phyloP scores from a whole-genome alignment of 192 early-diverging fungal genomes.

The Haplosporangium gracile region DNA sequence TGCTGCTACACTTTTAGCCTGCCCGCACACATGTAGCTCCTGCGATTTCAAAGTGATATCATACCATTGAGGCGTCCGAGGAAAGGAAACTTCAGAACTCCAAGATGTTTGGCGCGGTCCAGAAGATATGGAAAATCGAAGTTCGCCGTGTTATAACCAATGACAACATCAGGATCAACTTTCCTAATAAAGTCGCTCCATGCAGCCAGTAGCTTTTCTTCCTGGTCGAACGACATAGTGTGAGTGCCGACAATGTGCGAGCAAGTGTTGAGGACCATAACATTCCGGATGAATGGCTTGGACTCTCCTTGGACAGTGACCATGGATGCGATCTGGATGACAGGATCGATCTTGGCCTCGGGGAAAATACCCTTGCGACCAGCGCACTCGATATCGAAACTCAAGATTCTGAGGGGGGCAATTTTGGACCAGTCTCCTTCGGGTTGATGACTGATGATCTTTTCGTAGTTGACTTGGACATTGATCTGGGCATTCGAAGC shows the following conservation, averaged over 20 bases:
- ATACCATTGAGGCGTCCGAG: conserved; percentile 79
- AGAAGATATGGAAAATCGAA: conserved; percentile 98
- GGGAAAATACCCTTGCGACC: conserved; percentile 97
- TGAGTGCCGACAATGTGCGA: conserved; percentile 94
- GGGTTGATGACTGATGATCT: conserved; percentile 87
- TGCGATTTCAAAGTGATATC: neutral
- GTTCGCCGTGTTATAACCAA: conserved; percentile 97
- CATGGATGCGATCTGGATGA: conserved; percentile 98
- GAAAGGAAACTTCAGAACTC: conserved; percentile 83
- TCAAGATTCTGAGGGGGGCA: conserved; percentile 94
- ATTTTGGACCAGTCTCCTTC: conserved; percentile 94
- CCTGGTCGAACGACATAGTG: conserved; percentile 82
- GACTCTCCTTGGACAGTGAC: conserved; percentile 92
- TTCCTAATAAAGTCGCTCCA: conserved; percentile 90
- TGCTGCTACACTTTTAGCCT: neutral
- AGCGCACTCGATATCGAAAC: conserved; percentile 99
- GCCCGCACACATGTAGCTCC: neutral
- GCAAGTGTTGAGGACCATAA: conserved; percentile 93
- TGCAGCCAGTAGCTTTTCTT: conserved; percentile 80
- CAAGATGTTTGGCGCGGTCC: conserved; percentile 87
- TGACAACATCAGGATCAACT: conserved; percentile 94
- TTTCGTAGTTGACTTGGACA: conserved; percentile 79
- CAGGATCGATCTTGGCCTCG: conserved; percentile 89
- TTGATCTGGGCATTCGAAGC: conserved; percentile 85
- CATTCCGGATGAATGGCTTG: conserved; percentile 93